Percentiles rank a stretch among this genome's conserved stretches.
Evolutionary conservation across 306 rosid species (phyloP).

Genomic region (Cucurbita moschata): DNA sequence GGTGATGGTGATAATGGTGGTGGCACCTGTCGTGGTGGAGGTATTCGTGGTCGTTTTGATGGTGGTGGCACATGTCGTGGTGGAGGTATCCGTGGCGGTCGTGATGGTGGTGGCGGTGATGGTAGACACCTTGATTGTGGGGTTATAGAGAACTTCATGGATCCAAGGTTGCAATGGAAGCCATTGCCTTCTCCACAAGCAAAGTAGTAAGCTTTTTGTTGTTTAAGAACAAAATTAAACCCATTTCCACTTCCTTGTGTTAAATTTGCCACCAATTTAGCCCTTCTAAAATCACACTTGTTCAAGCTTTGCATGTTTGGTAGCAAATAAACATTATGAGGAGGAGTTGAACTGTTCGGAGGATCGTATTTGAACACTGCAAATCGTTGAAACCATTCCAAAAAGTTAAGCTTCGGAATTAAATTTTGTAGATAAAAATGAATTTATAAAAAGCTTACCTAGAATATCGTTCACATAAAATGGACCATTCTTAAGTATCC

Average conservation of each 20-base stretch:
- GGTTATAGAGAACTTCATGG: constrained; percentile 45
- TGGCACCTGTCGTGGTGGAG: too few relatives aligned
- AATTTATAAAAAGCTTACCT: constrained; percentile 14
- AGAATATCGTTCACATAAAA: constrained; percentile 48
- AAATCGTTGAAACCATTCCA: not conserved
- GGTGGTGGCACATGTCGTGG: not conserved
- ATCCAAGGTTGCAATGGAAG: constrained; percentile 42
- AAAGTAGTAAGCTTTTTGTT: constrained; percentile 43
- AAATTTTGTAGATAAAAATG: not conserved
- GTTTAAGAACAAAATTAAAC: constrained; percentile 24
- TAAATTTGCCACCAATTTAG: constrained; percentile 13
- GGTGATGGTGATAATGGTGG: not conserved
- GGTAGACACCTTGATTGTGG: constrained; percentile 12
- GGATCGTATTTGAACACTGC: constrained; percentile 63
- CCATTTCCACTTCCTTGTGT: constrained; percentile 47
- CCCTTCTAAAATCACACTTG: constrained; percentile 39
- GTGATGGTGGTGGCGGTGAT: not conserved
- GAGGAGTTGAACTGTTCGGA: constrained; percentile 25
- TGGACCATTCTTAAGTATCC: constrained; percentile 39
- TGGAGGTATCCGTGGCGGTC: not conserved
- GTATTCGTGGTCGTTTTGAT: too few relatives aligned
- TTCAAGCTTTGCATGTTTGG: constrained; percentile 27
- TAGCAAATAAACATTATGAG: constrained; percentile 24
- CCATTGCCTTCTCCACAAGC: constrained; percentile 46
- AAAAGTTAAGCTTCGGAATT: not conserved